Evolutionary conservation across 1,284 basidiomycete genomes (phyloP), one percentile per base, ranked within the genome.

Genomic region (Microbotryum violaceum): DNA sequence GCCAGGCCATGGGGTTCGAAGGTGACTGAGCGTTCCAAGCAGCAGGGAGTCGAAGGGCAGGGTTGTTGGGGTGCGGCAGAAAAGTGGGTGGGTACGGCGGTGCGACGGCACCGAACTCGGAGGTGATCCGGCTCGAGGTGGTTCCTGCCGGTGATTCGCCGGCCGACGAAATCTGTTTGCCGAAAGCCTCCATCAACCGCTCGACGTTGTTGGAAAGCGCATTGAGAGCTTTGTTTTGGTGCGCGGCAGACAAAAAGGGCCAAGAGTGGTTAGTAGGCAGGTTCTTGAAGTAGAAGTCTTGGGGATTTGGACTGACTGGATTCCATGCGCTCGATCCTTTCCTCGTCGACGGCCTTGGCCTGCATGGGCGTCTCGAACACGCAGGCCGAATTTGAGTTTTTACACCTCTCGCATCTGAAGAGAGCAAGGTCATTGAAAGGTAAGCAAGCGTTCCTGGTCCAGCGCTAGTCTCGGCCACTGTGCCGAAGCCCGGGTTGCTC

Each of bases 1-100:
- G 37, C 58, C 58, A 60, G 37, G 44, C 25, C 48, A 60, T 44
- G 20, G 49, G 46, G 18, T 60, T 56, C 25, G 37, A 12, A 6
- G 58, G 58, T 8, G 33, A 45, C 7, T 54, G 53, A 3, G 58
- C 58, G 47, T 60, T 60, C 47, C 54, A 60, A 21, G 37, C 29
- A 23, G 52, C 45, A 49, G 54, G 47, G 31, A 60, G 54, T 4
- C 58, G 51, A 5, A 56, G 37, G 3, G 37, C 37, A 18, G 37
- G 37, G 37, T 42, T 42, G 37, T 42, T 42, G 37, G 37, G 37
- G 37, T 42, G 37, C 37, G 37, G n/a, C 27, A 49, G 10, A 3
- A 52, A 29, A 6, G 51, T n/a, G 18, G 51, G 14, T 4, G 51
- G 51, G 27, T n/a, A 27, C 29, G 29, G 7, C 51, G 51, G 37